Base-by-base conservation (phyloP, 2,329 filamentous ascomycete genomes). In the Xylariaceae sp. region DNA sequence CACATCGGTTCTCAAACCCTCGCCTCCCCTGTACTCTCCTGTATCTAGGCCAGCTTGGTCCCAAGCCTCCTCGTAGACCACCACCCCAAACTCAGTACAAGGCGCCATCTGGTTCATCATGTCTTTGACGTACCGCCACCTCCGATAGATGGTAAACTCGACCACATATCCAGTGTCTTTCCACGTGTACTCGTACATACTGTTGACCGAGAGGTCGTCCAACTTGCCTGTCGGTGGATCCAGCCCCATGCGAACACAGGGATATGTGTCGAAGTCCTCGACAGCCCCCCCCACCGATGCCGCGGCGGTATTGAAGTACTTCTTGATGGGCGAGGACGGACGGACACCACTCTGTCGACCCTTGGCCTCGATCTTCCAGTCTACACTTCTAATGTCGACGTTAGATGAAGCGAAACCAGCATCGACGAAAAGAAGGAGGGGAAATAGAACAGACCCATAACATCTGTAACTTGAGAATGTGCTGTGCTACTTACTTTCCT, bases 351-450 rank as follows among this genome's bases (percentile, higher is more conserved):
- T 53, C 7, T 66, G 53, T 6, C 66, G 62, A 5, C 65, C 60
- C 12, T 64, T 47, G 1, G 68, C 64, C 22, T 65, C 63, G 2
- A 75, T 43, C 3, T 64, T 64, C 73, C 73, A 76, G 53, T 75
- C 72, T 9, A 70, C 55, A 3, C 50, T 50, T 39, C 72, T 73
- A 18, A 12, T 6, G 31, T 31, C 5, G 44, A 11, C 16, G 28
- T 42, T 10, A 18, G 39, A 49, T 67, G 50, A 46, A 19, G 41
- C 12, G 44, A 43, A 11, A 5, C 1, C 7, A 5, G 2, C 13
- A 13, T 9, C 22, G 22, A 28, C 22, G 22, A 28, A 7, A 28
- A 28, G 7, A 28, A 4, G 22, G 22, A 7, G 4, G 4, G 22
- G 22, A 28, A 28, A 28, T 28, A 28, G 4, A 28, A 28, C 4